These are phyloP conservation scores for Aphanoascus verrucosus DNA, from an alignment of 2,329 filamentous ascomycete species.

Conservation along the genomic window DNA sequence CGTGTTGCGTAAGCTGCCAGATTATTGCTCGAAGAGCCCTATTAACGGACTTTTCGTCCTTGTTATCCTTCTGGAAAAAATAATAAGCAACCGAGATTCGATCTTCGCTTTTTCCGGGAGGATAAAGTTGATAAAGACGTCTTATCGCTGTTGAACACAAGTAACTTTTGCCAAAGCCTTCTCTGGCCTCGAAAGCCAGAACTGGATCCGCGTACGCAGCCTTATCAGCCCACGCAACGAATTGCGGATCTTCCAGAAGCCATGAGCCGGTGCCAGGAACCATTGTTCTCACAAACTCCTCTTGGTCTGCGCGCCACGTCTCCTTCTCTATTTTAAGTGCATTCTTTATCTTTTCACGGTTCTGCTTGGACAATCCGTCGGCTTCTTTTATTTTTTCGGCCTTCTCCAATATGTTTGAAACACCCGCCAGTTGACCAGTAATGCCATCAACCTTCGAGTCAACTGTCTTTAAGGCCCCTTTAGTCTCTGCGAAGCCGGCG, in stretches of 20 bases:
- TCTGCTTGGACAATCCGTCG: slow-evolving; percentile 9
- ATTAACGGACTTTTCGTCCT: slow-evolving; percentile 16
- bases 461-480: slow-evolving; percentile 10
- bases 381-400: slow-evolving; percentile 12
- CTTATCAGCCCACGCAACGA: slow-evolving; percentile 11
- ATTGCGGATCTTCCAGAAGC: slow-evolving; percentile 14
- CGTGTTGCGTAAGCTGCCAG: slow-evolving; percentile 15
- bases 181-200: slow-evolving; percentile 14
- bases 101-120: slow-evolving; percentile 10
- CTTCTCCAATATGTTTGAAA: slow-evolving; percentile 12
- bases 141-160: slow-evolving; percentile 14
- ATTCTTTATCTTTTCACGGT: slow-evolving; percentile 14
- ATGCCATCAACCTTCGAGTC: slow-evolving; percentile 14
- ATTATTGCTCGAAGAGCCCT: slow-evolving; percentile 14
- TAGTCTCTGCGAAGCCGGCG: slow-evolving; percentile 13
- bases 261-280: slow-evolving; percentile 14
- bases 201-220: slow-evolving; percentile 7
- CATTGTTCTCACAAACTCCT: slow-evolving; percentile 14
- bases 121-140: slow-evolving; percentile 12
- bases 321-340: slow-evolving; percentile 16
- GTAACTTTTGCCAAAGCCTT: slow-evolving; percentile 16
- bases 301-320: slow-evolving; percentile 13
- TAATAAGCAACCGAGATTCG: slow-evolving; percentile 15
- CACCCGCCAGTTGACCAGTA: slow-evolving; percentile 10
- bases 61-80: slow-evolving; percentile 15